Conservation (phyloP, 768 basidiomycete genomes). For the Leccinum imitatum region DNA sequence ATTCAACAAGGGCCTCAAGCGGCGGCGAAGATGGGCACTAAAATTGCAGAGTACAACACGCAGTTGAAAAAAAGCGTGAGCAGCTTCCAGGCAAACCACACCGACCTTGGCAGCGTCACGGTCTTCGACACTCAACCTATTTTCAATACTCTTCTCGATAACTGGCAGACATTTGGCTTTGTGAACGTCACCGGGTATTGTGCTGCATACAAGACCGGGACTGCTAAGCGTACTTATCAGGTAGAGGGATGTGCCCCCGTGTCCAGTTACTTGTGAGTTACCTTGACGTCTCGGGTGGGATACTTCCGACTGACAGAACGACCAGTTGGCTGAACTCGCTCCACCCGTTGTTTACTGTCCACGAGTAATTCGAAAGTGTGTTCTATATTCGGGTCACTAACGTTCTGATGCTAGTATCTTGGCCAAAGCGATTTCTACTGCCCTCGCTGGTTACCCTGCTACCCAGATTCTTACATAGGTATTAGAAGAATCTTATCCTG, state of each 20-base stretch:
- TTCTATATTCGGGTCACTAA: not conserved
- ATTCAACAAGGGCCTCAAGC: no score
- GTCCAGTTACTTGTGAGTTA: constrained; percentile 61
- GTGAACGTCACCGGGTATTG: constrained; percentile 53
- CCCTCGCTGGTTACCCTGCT: constrained; percentile 36
- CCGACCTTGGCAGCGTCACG: no score
- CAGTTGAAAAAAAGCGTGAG: no score
- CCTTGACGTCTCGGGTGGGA: not conserved
- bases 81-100: no score
- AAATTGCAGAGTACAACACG: no score
- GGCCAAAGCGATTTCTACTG: constrained; percentile 50
- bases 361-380: constrained; percentile 40
- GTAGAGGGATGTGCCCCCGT: constrained; percentile 58
- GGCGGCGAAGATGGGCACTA: no score
- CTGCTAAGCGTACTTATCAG: constrained; percentile 51
- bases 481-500: not conserved
- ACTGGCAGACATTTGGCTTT: no score
- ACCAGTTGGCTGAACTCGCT: constrained; percentile 59
- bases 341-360: constrained; percentile 63
- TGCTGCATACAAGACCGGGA: constrained; percentile 58
- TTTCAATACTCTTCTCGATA: no score
- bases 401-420: constrained; percentile 38
- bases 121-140: no score
- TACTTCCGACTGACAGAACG: not conserved
- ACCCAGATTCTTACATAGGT: constrained; percentile 11